Percentiles rank a stretch among this genome's conserved stretches.
phyloP scores from a whole-genome alignment of 2,329 filamentous ascomycete species.

The Colletotrichum costaricense region DNA sequence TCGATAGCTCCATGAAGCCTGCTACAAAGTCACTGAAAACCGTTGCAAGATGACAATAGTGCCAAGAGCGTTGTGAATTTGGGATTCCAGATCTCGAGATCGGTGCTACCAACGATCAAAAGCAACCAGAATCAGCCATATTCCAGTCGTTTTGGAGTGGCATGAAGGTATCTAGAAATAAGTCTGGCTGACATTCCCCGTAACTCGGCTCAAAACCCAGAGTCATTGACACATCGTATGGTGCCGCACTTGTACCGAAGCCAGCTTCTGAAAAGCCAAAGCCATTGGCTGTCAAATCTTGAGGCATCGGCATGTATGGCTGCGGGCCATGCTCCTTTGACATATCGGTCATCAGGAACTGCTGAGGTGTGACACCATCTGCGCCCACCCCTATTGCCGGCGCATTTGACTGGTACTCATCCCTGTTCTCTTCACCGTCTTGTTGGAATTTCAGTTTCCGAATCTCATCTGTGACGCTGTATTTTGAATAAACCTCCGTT shows the following conservation, averaged over 20 bases:
- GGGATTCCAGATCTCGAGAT: too few species aligned
- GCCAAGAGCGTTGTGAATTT: background rate
- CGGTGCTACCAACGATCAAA: background rate
- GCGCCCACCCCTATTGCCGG: background rate
- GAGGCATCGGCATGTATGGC: background rate
- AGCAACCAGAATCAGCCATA: constrained; percentile 9
- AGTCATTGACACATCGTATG: constrained; percentile 18
- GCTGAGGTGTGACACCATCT: background rate
- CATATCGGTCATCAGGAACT: background rate
- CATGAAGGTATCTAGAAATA: constrained; percentile 27
- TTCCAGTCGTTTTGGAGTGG: constrained; percentile 21
- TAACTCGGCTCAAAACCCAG: constrained; percentile 27
- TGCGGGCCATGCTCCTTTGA: background rate
- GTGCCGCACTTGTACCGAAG: background rate
- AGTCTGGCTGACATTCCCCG: constrained; percentile 20
- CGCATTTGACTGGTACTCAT: background rate
- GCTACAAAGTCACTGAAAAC: too few species aligned
- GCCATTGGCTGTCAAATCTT: background rate
- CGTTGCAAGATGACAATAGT: too few species aligned
- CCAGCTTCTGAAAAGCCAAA: constrained; percentile 5
- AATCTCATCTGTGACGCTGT: constrained; percentile 32
- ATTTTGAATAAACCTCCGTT: constrained; percentile 28
- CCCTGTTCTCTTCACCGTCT: constrained; percentile 9
- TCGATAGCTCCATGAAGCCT: too few species aligned
- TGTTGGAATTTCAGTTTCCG: constrained; percentile 26